Percentiles rank a stretch among this genome's conserved stretches.
These are phyloP conservation scores for Omphalotus guepiniiformis DNA, from an alignment of 768 basidiomycete species.

Conservation along the genomic window DNA sequence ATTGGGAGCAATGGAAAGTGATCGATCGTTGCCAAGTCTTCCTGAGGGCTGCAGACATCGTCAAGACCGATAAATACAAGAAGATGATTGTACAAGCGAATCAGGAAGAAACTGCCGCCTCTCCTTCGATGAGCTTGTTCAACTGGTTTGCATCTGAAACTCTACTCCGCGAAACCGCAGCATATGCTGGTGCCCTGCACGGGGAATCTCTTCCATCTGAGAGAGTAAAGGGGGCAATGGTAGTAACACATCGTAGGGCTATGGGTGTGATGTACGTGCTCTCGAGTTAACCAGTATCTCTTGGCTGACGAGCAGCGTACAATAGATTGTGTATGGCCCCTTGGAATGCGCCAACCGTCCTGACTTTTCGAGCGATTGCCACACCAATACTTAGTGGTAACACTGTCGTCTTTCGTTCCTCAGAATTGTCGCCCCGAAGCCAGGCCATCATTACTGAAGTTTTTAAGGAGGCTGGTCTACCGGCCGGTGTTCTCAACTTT, in stretches of 20 bases:
- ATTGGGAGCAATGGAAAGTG: slow-evolving; percentile 39
- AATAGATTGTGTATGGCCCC: slow-evolving; percentile 52
- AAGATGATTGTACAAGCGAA: slow-evolving; percentile 27
- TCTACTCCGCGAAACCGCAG: slow-evolving; percentile 29
- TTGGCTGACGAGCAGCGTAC: too few species aligned
- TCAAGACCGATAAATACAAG: slow-evolving; percentile 38
- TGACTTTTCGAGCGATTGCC: slow-evolving; percentile 42
- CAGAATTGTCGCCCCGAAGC: slow-evolving; percentile 45
- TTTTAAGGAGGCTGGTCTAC: slow-evolving; percentile 56
- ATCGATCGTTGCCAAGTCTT: slow-evolving; percentile 39
- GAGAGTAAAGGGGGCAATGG: slow-evolving; percentile 37
- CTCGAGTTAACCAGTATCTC: neutral
- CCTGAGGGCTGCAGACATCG: slow-evolving; percentile 43
- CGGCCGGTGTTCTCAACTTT: slow-evolving; percentile 40
- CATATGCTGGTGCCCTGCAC: slow-evolving; percentile 31
- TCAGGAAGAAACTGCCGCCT: slow-evolving; percentile 37
- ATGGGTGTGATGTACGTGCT: slow-evolving; percentile 47
- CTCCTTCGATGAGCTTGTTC: slow-evolving; percentile 16
- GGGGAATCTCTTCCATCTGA: slow-evolving; percentile 42
- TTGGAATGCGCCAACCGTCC: slow-evolving; percentile 49
- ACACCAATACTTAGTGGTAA: slow-evolving; percentile 52
- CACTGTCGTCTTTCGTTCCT: slow-evolving; percentile 49
- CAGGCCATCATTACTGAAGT: slow-evolving; percentile 43
- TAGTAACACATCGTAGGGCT: slow-evolving; percentile 42
- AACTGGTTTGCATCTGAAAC: slow-evolving; percentile 22